Percentiles rank a stretch among this genome's conserved stretches.
Evolutionary conservation across 371 early-diverging fungal genomes (phyloP).

Genomic region (Apophysomyces sp.): DNA sequence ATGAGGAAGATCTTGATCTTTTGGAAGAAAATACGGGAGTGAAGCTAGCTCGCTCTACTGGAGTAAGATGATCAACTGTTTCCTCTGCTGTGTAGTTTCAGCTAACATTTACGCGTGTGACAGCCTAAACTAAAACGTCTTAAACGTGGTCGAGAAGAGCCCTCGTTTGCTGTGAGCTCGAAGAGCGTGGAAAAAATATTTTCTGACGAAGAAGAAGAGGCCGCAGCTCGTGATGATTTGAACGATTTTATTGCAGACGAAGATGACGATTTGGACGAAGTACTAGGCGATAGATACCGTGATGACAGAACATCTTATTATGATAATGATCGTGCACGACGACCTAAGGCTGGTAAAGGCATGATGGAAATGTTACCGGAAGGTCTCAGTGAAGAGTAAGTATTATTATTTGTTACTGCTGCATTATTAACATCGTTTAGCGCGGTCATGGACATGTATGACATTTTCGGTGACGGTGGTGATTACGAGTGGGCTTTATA

Average conservation of each 20-base stretch:
- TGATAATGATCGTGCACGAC: slow-evolving; percentile 34
- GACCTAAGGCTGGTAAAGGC: slow-evolving; percentile 32
- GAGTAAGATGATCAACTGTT: slow-evolving; percentile 31
- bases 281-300: slow-evolving; percentile 62
- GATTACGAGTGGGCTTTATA: slow-evolving; percentile 88
- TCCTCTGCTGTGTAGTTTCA: neutral
- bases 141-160: slow-evolving; percentile 65
- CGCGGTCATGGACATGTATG: slow-evolving; percentile 80
- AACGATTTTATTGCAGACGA: slow-evolving; percentile 75
- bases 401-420: neutral
- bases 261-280: slow-evolving; percentile 60
- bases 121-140: slow-evolving; percentile 68
- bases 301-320: slow-evolving; percentile 27
- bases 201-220: slow-evolving; percentile 56
- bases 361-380: slow-evolving; percentile 46
- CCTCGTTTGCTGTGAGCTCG: slow-evolving; percentile 17
- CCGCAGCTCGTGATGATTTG: slow-evolving; percentile 50
- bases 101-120: neutral
- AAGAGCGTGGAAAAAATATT: slow-evolving; percentile 53
- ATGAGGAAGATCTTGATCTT: slow-evolving; percentile 86
- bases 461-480: slow-evolving; percentile 89
- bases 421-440: slow-evolving; percentile 31
- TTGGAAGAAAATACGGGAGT: slow-evolving; percentile 84
- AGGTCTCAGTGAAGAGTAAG: slow-evolving; percentile 45
- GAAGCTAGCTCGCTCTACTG: slow-evolving; percentile 48